These are phyloP conservation scores for Penicillium dipodomyicola DNA, from an alignment of 495 filamentous ascomycete species.

Conservation along the genomic window DNA sequence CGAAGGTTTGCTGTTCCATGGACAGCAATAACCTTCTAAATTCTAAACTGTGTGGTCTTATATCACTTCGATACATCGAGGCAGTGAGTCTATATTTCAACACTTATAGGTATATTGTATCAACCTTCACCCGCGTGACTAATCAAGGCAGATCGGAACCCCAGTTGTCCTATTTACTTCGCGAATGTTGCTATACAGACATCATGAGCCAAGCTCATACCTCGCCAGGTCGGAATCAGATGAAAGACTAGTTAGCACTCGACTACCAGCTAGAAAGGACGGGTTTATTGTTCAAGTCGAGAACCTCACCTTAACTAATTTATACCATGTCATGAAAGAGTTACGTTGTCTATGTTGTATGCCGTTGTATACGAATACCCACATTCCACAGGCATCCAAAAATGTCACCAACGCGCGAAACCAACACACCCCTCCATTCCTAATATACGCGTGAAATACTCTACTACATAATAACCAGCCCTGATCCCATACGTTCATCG, in stretches of 20 bases:
- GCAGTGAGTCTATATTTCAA: too few species aligned
- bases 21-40: too few species aligned
- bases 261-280: neutral
- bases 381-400: slow-evolving; percentile 22
- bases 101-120: too few species aligned
- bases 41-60: too few species aligned
- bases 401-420: slow-evolving; percentile 12
- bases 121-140: neutral
- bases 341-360: neutral
- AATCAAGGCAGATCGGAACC: neutral
- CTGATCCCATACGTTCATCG: neutral
- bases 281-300: neutral
- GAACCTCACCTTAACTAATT: neutral
- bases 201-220: neutral
- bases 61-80: too few species aligned
- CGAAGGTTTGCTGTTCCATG: neutral
- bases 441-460: neutral
- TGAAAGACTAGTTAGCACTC: neutral
- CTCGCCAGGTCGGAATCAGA: neutral
- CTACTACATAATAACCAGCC: neutral
- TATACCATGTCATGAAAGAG: neutral
- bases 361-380: neutral
- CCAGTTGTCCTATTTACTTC: neutral
- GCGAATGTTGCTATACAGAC: slow-evolving; percentile 1
- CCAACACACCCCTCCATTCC: slow-evolving; percentile 4